These are phyloP conservation scores for Penicillium daleae DNA, from an alignment of 495 filamentous ascomycete genomes.

Conservation along the genomic window DNA sequence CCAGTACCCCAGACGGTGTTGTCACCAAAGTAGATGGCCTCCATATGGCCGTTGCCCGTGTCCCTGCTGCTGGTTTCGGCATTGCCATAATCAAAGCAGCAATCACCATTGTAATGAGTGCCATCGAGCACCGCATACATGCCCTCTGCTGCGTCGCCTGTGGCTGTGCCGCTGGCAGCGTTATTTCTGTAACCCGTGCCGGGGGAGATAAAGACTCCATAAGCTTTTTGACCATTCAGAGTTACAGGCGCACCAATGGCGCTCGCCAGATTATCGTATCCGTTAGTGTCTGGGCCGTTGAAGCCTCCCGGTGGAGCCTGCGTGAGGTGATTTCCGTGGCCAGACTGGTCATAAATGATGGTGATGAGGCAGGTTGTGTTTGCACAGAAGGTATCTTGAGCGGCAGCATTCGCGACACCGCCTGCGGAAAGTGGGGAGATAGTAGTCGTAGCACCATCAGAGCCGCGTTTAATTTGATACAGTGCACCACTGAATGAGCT, in stretches of 20 bases:
- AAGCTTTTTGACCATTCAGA: slow-evolving; percentile 60
- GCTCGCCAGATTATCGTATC: slow-evolving; percentile 58
- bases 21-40: slow-evolving; percentile 62
- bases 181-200: slow-evolving; percentile 61
- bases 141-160: slow-evolving; percentile 56
- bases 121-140: slow-evolving; percentile 65
- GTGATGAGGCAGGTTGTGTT: slow-evolving; percentile 61
- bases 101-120: slow-evolving; percentile 59
- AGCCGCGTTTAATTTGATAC: slow-evolving; percentile 59
- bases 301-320: slow-evolving; percentile 59
- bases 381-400: slow-evolving; percentile 61
- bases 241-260: slow-evolving; percentile 61
- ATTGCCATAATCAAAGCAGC: slow-evolving; percentile 68
- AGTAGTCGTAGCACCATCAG: slow-evolving; percentile 49
- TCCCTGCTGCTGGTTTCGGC: slow-evolving; percentile 57
- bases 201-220: slow-evolving; percentile 61
- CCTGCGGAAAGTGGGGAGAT: slow-evolving; percentile 55
- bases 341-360: slow-evolving; percentile 64
- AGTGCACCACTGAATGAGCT: slow-evolving; percentile 52
- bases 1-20: slow-evolving; percentile 54
- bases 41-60: slow-evolving; percentile 63
- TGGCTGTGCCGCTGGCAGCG: slow-evolving; percentile 51
- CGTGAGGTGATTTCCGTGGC: slow-evolving; percentile 59
- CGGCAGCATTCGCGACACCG: slow-evolving; percentile 57
- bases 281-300: slow-evolving; percentile 53